phyloP scores from a whole-genome alignment of 257 asterid genomes.

The Hygrophila difformis region DNA sequence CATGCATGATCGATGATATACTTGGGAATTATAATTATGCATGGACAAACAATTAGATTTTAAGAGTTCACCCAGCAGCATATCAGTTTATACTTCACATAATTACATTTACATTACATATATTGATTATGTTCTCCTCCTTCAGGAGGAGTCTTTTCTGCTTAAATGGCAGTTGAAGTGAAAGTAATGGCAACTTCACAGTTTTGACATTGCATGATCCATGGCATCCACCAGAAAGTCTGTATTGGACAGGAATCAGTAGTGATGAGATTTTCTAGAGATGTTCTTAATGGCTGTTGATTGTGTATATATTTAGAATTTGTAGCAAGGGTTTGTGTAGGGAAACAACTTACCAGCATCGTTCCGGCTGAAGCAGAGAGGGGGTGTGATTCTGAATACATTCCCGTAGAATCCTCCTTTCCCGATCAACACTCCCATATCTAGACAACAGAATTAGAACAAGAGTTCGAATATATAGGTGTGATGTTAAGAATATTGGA shows the following conservation, averaged over 20 bases:
- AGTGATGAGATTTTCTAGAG: not conserved
- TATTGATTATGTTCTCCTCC: too few species aligned
- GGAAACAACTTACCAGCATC: conserved; percentile 43
- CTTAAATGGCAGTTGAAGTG: not conserved
- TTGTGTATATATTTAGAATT: not conserved
- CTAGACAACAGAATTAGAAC: conserved; percentile 19
- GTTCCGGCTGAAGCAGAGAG: conserved; percentile 52
- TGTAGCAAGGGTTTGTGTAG: not conserved
- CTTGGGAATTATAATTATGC: too few species aligned
- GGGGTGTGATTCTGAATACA: conserved; percentile 73
- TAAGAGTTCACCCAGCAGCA: too few species aligned
- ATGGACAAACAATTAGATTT: too few species aligned
- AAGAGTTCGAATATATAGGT: not conserved
- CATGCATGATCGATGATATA: too few species aligned
- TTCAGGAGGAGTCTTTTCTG: too few species aligned
- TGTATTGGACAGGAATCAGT: conserved; percentile 14
- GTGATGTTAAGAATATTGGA: not conserved
- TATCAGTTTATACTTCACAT: too few species aligned
- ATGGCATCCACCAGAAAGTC: conserved; percentile 47
- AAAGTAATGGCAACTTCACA: conserved; percentile 21
- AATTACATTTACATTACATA: too few species aligned
- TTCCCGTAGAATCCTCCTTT: conserved; percentile 69
- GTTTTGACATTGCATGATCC: conserved; percentile 37
- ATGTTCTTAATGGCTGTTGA: not conserved
- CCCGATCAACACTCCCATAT: conserved; percentile 60